Base-by-base conservation (phyloP, 2,329 filamentous ascomycete species). In the Cercospora sp. region DNA sequence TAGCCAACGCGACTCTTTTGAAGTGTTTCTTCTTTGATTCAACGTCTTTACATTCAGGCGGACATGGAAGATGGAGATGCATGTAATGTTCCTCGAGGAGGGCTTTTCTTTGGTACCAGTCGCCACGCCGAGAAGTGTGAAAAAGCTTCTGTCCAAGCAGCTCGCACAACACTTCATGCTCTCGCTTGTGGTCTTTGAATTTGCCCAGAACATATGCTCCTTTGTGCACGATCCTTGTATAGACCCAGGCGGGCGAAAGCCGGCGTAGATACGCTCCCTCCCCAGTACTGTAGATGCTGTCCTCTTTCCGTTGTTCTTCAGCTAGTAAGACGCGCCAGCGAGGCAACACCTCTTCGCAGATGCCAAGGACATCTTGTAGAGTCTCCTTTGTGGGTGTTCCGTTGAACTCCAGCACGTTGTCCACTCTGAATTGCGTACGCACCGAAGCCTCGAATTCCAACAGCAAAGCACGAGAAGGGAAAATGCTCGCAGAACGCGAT, bases 31-130 rank as follows among this genome's bases (percentile, higher is more conserved):
- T 95, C 75, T 91, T 90, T 8, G 82, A 80, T 53, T 91, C 88
- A 16, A 84, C 80, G 45, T 77, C 81, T 48, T 83, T 81, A 30
- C 80, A 82, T 3, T 81, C 80, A 18, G 70, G 45, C 18, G 77
- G 77, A 2, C 78, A 79, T 0, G 85, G 81, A 31, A 83, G 84
- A 5, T 91, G 77, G 4, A 85, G 83, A 75, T 89, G 86, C 91
- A 98, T 94, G 79, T 99, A 98, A 77, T 96, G 93, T 78, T 99
- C 95, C 81, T 99, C 95, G 1, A 99, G 80, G 1, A 99, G 82
- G 0, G 94, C 95, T 80, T 96, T 97, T 20, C 95, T 91, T 76
- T 97, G 94, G 77, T 98, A 98, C 95, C 95, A 99, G 0, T 89
- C 88, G 0, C 95, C 95, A 51, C 95, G 87, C 30, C 94, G 87